Conservation (phyloP, 1,284 basidiomycete genomes). For the Mycena sp. region DNA sequence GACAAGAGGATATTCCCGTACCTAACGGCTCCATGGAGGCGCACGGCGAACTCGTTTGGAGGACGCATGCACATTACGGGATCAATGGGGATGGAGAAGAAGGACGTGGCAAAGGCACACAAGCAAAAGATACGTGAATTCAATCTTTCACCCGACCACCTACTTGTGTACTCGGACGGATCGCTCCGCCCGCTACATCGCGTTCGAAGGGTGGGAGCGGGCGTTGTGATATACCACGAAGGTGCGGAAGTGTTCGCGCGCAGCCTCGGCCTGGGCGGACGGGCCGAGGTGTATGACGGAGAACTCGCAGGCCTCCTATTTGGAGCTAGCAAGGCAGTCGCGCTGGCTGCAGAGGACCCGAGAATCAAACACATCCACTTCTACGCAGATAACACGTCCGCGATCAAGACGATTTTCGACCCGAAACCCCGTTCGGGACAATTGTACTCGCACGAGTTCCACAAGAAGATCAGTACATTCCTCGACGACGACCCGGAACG, state of each 20-base stretch:
- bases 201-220: constrained; percentile 32
- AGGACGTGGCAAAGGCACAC: constrained; percentile 23
- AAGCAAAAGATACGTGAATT: constrained; percentile 18
- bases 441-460: constrained; percentile 26
- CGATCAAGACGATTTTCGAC: constrained; percentile 26
- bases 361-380: constrained; percentile 28
- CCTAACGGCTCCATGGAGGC: constrained; percentile 32
- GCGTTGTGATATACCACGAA: constrained; percentile 33
- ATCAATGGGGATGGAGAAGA: not conserved
- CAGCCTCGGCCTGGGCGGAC: constrained; percentile 34
- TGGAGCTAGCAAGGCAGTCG: not conserved
- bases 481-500: constrained; percentile 28
- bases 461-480: constrained; percentile 23
- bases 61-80: not conserved
- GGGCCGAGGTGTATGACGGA: constrained; percentile 42
- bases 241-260: constrained; percentile 22
- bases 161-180: constrained; percentile 41
- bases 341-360: not conserved
- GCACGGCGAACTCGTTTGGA: not conserved
- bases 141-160: not conserved
- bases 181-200: constrained; percentile 28
- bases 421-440: constrained; percentile 31
- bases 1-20: constrained; percentile 32
- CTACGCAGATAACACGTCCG: constrained; percentile 35
- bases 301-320: constrained; percentile 33